Evolutionary conservation across 495 filamentous ascomycete genomes (phyloP).

Genomic region (Annulohypoxylon nitens): DNA sequence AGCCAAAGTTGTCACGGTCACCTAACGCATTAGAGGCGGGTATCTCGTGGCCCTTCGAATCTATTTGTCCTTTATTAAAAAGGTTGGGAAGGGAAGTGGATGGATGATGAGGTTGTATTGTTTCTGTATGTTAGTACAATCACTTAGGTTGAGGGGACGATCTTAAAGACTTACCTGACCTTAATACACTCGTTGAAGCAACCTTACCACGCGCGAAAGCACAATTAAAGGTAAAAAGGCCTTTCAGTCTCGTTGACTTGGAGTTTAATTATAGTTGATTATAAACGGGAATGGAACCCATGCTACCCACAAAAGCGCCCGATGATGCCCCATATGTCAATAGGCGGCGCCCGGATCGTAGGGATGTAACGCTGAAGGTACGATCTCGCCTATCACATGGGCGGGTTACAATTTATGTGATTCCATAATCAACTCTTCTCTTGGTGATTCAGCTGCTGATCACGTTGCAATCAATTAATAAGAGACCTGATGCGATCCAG

Average conservation of each 20-base stretch:
- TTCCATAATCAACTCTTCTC: not conserved
- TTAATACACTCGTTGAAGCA: slow-evolving; percentile 27
- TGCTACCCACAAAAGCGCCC: not conserved
- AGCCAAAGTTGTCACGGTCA: not conserved
- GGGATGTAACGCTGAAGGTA: not conserved
- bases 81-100: not conserved
- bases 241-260: not conserved
- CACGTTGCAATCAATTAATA: not conserved
- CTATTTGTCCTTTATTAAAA: slow-evolving; percentile 5
- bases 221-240: not conserved
- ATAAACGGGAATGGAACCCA: not conserved
- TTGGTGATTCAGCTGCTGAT: not conserved
- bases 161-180: slow-evolving; percentile 13
- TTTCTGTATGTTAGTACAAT: not conserved
- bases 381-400: not conserved
- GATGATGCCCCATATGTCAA: not conserved
- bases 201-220: not conserved
- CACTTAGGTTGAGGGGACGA: slow-evolving; percentile 9
- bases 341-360: not conserved
- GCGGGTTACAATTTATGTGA: not conserved
- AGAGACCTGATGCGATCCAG: not conserved
- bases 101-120: not conserved
- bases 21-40: not conserved
- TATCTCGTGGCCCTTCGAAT: not conserved
- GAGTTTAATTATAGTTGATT: not conserved